Evolutionary conservation across 2,329 filamentous ascomycete genomes (phyloP), one percentile per base, ranked within the genome.

Genomic region (Meredithiella fracta): DNA sequence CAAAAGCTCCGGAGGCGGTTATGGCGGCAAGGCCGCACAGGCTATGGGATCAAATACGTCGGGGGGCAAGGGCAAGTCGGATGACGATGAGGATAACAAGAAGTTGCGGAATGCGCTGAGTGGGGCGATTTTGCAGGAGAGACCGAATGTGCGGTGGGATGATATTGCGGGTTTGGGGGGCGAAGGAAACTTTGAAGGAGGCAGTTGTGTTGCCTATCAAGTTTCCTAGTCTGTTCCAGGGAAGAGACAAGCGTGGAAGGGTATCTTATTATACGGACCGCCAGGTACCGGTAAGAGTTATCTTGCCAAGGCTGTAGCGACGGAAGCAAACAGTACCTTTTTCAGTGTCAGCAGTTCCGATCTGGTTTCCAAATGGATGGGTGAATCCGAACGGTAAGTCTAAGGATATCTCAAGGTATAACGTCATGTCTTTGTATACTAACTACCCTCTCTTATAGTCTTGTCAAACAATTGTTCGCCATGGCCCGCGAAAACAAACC

Each of bases 361-460:
- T 67, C 69, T 98, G 69, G 92, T 98, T 59, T 95, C 88, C 68
- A 98, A 98, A 68, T 98, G 92, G 92, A 98, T 98, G 92, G 92
- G 92, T 73, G 92, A 98, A 71, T 94, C 86, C 75, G 92, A 98
- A 80, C 81, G 89, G 87, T 94, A 72, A 59, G 66, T 31, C 61
- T 17, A 8, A 6, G n/a, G 20, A 22, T 9, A 26, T 11, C 15
- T 2, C 29, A 51, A 25, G 8, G 49, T 64, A 68, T 60, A 67
- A 60, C 2, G 4, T 34, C 52, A 60, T 3, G 4, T 34, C 52
- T 38, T 60, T 15, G 17, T 20, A 22, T 22, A 23, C 17, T 54
- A 34, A 31, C 31, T 6, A 25, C 17, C 14, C 9, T n/a, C 3
- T 3, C 49, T 6, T 22, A 51, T 64, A 94, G 89, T 65, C 78